Evolutionary conservation across 106 monocot species (phyloP), one percentile per base, ranked within the genome.

Genomic region (Acorus gramineus): DNA sequence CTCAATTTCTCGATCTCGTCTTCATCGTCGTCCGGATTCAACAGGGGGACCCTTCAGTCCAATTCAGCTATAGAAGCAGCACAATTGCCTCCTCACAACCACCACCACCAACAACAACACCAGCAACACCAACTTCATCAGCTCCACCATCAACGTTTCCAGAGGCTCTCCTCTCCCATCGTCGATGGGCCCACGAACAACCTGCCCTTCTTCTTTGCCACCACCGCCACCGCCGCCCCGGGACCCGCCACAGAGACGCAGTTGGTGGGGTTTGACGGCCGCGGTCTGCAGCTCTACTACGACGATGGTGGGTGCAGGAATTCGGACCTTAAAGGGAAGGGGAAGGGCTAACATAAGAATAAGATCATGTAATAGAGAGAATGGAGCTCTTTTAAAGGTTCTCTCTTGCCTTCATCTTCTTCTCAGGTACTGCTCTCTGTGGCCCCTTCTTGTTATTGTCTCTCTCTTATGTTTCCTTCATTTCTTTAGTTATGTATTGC

Each of bases 31-130:
- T 87, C 86, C 55, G 91, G 96, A 77, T 80, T 85, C 74, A 78
- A 79, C 63, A 84, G 98, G 98, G 98, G 98, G 92, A 89, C 98
- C 98, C 98, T 99, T 99, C 98, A 99, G 98, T 99, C 98, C 98
- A 99, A 99, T 92, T 84, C 88, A 56, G 60, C 80, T 28, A 28
- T 28, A 28, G 28, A 28, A 28, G 1, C 28, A 28, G 28, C 28
- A 28, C 28, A 28, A 28, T 28, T 28, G 28, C 28, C 28, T 28
- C 28, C 28, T 28, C 28, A 28, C 28, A 28, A 28, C 28, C 28
- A 28, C 28, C 28, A 28, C 28, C 28, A 28, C 28, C 28, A 28
- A 28, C 28, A 28, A 28, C 28, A 28, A 28, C 28, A 28, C 28
- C 28, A 28, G 28, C 28, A 28, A 28, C 28, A 28, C 28, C 28